Evolutionary conservation across 352 stramenopile species (phyloP), one percentile per base, ranked within the genome.

Genomic region (Phytophthora cajani): DNA sequence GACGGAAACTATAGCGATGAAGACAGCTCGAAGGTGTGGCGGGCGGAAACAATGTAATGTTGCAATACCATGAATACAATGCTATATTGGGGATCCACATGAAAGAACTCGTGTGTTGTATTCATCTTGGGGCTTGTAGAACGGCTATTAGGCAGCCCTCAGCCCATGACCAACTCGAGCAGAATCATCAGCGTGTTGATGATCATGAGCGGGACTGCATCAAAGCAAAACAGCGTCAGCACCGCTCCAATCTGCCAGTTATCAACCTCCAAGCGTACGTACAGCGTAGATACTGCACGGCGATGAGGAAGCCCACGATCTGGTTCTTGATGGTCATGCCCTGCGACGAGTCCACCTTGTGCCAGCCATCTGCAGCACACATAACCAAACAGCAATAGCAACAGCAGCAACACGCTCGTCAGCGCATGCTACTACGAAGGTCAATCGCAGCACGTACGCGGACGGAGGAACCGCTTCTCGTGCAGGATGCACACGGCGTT

Each of bases 271-370:
- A 7, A 46, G 38, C 14, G 19, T 27, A 74, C 82, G 54, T 83
- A 96, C 89, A 81, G 70, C 89, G 75, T 25, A 96, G 68, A 79
- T 94, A 96, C 71, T 94, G 89, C 58, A 96, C 88, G 5, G 89
- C 88, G 32, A 93, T 79, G 25, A 96, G 75, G 61, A 96, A 92
- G 52, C 89, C 88, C 32, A 95, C 78, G 69, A 94, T 71, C 72
- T 96, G 89, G 75, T 96, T 96, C 78, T 95, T 95, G 62, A 95
- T 82, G 36, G 86, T 92, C 84, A 89, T 82, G 57, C 89, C 89
- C 58, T 95, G 77, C 23, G 84, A 88, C 44, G 88, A 84, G 44
- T 95, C 88, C 57, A 95, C 79, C 56, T 85, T 81, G 73, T 96
- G 84, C 88, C 88, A 96, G 4, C 89, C 88, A 80, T 96, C 88